A percentile compares a stretch with the other conserved stretches of the same genome.
These are phyloP conservation scores for Jatropha podagrica DNA, from an alignment of 441 rosid species.

Conservation along the genomic window DNA sequence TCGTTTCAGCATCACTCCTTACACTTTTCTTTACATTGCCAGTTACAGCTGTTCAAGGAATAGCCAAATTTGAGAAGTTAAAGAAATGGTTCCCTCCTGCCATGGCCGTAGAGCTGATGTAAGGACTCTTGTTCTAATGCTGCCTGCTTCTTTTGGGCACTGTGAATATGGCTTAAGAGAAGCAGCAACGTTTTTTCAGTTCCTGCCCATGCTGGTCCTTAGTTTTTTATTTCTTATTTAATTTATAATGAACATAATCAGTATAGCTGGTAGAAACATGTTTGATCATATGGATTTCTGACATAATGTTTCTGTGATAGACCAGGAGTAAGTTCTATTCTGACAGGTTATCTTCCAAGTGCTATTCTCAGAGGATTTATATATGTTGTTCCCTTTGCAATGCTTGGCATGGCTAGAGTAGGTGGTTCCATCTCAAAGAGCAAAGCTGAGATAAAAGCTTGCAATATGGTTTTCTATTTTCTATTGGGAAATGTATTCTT, in stretches of 20 bases:
- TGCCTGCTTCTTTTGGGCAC: conserved; percentile 8
- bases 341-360: conserved; percentile 93
- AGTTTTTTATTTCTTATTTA: neutral
- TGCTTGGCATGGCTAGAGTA: conserved; percentile 67
- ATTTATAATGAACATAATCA: neutral
- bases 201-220: neutral
- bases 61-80: conserved; percentile 80
- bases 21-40: conserved; percentile 86
- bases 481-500: conserved; percentile 90
- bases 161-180: neutral
- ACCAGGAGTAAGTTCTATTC: conserved; percentile 85
- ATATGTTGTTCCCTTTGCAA: conserved; percentile 70
- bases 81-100: conserved; percentile 92
- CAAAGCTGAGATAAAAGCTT: conserved; percentile 84
- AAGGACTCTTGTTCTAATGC: conserved; percentile 26
- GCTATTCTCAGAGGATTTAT: conserved; percentile 81
- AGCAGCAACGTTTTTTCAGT: neutral
- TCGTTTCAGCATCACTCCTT: conserved; percentile 71
- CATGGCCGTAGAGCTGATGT: conserved; percentile 80
- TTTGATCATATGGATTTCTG: conserved; percentile 6
- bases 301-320: conserved; percentile 38
- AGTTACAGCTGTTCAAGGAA: conserved; percentile 94
- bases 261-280: neutral
- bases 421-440: conserved; percentile 77
- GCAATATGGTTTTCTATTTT: conserved; percentile 94